phyloP scores from a whole-genome alignment of 805 yeast species.

The Hanseniaspora jakobsenii region DNA sequence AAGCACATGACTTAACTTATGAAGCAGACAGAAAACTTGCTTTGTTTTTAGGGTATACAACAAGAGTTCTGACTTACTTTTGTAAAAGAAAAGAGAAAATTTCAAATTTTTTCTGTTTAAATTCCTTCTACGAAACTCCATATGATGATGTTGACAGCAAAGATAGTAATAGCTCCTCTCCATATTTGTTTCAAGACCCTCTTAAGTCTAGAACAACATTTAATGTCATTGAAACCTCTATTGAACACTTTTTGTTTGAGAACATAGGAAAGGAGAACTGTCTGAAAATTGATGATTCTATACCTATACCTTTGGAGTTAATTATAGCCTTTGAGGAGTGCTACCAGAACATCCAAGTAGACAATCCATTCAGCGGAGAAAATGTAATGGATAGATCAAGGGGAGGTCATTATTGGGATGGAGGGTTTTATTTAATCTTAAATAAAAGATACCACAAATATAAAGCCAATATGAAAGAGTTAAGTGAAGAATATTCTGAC shows the following conservation, averaged over 20 bases:
- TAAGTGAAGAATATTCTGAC: not conserved
- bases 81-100: constrained; percentile 12
- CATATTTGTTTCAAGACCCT: constrained; percentile 1
- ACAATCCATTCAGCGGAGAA: not conserved
- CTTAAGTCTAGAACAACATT: constrained; percentile 9
- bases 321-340: constrained; percentile 2
- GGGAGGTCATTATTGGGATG: constrained; percentile 14
- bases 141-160: not conserved
- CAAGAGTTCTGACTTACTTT: constrained; percentile 14
- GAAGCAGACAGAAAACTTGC: constrained; percentile 2
- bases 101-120: constrained; percentile 3
- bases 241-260: constrained; percentile 10
- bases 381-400: not conserved
- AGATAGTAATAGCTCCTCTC: not conserved
- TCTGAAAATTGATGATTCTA: not conserved
- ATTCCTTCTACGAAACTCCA: constrained; percentile 1
- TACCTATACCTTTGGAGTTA: constrained; percentile 8
- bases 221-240: constrained; percentile 14
- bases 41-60: constrained; percentile 14
- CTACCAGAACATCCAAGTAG: not conserved
- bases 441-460: not conserved
- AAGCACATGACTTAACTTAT: not conserved
- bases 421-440: constrained; percentile 4
- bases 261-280: constrained; percentile 12
- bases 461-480: not conserved